Evolutionary conservation across 345 rosid genomes (phyloP), one percentile per base, ranked within the genome.

Genomic region (Citrus inodora): DNA sequence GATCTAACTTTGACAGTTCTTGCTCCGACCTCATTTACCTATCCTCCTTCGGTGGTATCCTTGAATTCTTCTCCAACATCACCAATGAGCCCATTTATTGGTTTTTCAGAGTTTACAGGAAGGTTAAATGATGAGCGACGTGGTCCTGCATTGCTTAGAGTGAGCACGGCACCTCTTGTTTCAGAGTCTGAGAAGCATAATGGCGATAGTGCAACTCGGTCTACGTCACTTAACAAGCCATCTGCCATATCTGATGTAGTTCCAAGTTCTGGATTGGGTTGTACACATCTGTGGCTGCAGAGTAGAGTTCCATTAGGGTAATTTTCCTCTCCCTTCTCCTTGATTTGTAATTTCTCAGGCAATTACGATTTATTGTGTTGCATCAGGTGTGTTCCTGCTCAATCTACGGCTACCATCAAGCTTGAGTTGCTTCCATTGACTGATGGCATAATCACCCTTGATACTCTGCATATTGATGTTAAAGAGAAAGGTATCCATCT

Each of bases 241-340:
- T 69, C 85, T 56, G 81, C 93, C 66, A 77, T 85, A 81, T 79
- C 92, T 69, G 94, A 90, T 80, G 89, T 86, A 67, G 87, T 92
- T 78, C 91, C 95, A 46, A 91, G 86, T 81, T 82, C 89, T 71
- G 95, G 90, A 78, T 83, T 87, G 51, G 92, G 92, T 21, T 93
- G 94, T 75, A 86, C 97, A 19, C 99, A 97, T 89, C 89, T 94
- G 56, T 97, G 98, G 98, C 88, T 97, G 83, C 98, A 93, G 85
- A 96, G 99, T 87, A 89, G 98, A 88, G 98, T 94, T 81, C 99
- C 99, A 53, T 81, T 97, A 64, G 99, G 99, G 99, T 94, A 91
- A 85, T 61, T 73, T 70, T 37, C 59, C 61, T 40, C 16, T 63
- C 68, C 75, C 65, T 67, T 30, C 73, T 48, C 76, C 61, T 82